phyloP scores from a whole-genome alignment of 768 basidiomycete genomes.

The Leucosporidium yakuticum region DNA sequence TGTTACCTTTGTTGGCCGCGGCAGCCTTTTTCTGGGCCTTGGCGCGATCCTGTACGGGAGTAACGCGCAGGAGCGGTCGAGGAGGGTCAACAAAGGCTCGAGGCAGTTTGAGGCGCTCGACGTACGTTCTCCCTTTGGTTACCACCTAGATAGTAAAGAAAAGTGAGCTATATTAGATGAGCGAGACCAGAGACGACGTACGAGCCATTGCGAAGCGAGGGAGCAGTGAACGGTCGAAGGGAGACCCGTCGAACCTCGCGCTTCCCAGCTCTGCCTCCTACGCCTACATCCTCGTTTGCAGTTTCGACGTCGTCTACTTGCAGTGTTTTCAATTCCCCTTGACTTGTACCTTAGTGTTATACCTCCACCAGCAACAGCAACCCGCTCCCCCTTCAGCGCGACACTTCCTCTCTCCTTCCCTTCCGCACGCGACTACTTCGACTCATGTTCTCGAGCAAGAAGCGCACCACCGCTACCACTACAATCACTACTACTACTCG shows the following conservation, averaged over 20 bases:
- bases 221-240: neutral
- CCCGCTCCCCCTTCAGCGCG: too few relatives aligned
- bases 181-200: neutral
- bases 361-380: too few relatives aligned
- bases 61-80: neutral
- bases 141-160: slow-evolving; percentile 1
- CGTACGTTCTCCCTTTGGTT: slow-evolving; percentile 27
- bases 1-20: slow-evolving; percentile 3
- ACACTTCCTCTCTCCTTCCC: too few relatives aligned
- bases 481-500: too few relatives aligned
- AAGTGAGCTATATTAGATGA: too few relatives aligned
- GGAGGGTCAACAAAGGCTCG: neutral
- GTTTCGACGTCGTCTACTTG: neutral
- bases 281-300: neutral
- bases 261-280: neutral
- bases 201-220: slow-evolving; percentile 4
- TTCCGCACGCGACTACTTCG: too few relatives aligned
- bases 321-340: too few relatives aligned
- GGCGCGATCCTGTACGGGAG: neutral
- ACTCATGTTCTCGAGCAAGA: too few relatives aligned
- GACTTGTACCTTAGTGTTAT: neutral
- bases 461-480: too few relatives aligned
- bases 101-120: neutral
- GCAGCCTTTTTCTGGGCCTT: slow-evolving; percentile 24
- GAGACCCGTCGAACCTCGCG: neutral